Percentiles rank a stretch among this genome's conserved stretches.
Conservation (phyloP, 2,329 filamentous ascomycete genomes). For the Microdochium trichocladiopsis region DNA sequence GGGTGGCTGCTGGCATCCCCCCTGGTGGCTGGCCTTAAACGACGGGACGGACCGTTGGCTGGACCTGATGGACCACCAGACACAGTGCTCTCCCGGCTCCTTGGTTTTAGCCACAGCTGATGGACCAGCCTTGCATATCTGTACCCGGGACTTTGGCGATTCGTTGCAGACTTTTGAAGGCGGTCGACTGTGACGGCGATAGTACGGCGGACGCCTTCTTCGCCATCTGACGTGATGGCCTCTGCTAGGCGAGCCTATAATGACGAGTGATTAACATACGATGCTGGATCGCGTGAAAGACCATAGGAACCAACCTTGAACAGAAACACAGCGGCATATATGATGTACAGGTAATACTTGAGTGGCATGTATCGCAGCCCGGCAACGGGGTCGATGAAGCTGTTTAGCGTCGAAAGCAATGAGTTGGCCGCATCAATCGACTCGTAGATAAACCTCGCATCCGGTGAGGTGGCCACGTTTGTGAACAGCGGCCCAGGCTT, state of each 20-base stretch:
- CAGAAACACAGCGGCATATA: slow-evolving; percentile 58
- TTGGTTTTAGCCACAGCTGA: slow-evolving; percentile 46
- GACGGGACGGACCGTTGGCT: slow-evolving; percentile 16
- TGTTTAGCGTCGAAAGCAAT: slow-evolving; percentile 51
- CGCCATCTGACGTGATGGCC: slow-evolving; percentile 46
- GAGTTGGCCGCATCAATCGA: slow-evolving; percentile 58
- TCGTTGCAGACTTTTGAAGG: slow-evolving; percentile 50
- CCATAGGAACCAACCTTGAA: slow-evolving; percentile 42
- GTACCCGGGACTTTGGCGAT: slow-evolving; percentile 51
- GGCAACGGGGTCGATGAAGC: slow-evolving; percentile 49
- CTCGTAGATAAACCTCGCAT: slow-evolving; percentile 61
- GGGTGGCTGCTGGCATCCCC: slow-evolving; percentile 5
- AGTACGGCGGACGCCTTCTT: slow-evolving; percentile 47
- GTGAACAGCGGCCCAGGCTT: slow-evolving; percentile 29
- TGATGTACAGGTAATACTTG: slow-evolving; percentile 54
- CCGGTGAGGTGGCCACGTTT: slow-evolving; percentile 51
- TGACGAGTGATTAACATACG: not conserved
- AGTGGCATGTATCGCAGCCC: slow-evolving; percentile 58
- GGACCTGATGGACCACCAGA: slow-evolving; percentile 4
- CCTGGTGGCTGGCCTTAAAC: slow-evolving; percentile 4
- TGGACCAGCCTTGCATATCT: slow-evolving; percentile 55
- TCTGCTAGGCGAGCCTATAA: slow-evolving; percentile 47
- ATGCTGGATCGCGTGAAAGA: not conserved
- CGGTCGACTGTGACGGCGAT: slow-evolving; percentile 51
- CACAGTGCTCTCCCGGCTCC: slow-evolving; percentile 6